Evolutionary conservation across 2,329 filamentous ascomycete species (phyloP).

Genomic region (Scolecobasidium constrictum): DNA sequence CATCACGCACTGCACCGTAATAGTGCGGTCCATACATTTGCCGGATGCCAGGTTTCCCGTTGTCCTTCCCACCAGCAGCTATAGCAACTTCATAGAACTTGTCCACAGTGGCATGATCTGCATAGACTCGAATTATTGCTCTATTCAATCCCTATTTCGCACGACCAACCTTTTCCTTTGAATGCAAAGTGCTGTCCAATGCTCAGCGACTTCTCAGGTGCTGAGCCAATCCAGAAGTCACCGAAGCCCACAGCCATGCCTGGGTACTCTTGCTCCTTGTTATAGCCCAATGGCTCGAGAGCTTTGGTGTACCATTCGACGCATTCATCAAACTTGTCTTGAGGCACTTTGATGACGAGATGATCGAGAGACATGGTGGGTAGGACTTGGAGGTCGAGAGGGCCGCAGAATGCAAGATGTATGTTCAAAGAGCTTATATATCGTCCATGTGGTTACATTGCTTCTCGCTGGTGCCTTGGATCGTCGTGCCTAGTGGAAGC

Average conservation of each 20-base stretch:
- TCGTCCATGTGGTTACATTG: no score
- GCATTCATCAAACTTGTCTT: neutral
- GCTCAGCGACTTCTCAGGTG: neutral
- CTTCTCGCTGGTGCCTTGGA: no score
- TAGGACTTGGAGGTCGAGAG: no score
- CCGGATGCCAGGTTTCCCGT: neutral
- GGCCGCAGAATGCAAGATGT: no score
- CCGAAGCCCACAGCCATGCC: neutral
- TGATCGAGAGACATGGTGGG: constrained; percentile 5
- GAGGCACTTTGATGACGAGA: neutral
- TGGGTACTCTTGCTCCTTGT: neutral
- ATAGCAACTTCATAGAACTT: constrained; percentile 2
- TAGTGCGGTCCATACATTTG: neutral
- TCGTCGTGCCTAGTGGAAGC: no score
- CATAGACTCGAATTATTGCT: no score
- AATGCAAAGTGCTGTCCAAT: neutral
- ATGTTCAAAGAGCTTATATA: no score
- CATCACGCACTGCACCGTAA: constrained; percentile 5
- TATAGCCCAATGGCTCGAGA: constrained; percentile 3
- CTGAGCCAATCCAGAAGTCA: neutral
- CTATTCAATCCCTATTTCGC: no score
- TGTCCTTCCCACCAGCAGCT: neutral
- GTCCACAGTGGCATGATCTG: neutral
- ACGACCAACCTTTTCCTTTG: constrained; percentile 1
- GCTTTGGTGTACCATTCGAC: neutral